Evolutionary conservation across 2,329 filamentous ascomycete genomes (phyloP).

Genomic region (Eurotiales sp.): DNA sequence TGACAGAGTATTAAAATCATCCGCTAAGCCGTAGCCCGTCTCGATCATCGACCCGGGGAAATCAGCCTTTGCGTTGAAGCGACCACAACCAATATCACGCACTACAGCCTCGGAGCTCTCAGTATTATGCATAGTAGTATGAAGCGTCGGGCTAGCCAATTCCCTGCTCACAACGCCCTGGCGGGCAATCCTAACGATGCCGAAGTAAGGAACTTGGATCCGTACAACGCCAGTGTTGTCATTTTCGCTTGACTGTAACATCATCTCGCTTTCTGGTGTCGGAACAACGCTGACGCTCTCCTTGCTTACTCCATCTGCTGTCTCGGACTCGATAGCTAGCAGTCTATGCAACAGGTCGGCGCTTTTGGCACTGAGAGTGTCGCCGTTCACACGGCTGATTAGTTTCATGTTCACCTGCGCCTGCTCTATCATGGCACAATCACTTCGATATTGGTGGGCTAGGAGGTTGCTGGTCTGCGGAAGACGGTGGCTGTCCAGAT

Average conservation of each 20-base stretch:
- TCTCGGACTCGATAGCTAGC: constrained; percentile 19
- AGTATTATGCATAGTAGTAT: neutral
- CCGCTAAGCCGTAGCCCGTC: no score
- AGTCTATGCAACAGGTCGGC: constrained; percentile 9
- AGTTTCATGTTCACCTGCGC: constrained; percentile 34
- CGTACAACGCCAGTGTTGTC: constrained; percentile 19
- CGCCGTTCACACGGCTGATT: constrained; percentile 13
- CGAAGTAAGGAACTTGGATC: constrained; percentile 46
- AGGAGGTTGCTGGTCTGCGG: constrained; percentile 18
- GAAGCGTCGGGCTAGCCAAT: neutral
- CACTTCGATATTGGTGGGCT: constrained; percentile 37
- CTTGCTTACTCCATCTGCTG: neutral
- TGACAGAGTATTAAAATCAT: no score
- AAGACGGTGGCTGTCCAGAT: constrained; percentile 21
- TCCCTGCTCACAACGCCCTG: neutral
- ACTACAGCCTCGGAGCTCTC: no score
- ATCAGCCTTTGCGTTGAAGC: no score
- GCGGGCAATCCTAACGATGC: constrained; percentile 36
- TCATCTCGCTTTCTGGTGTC: neutral
- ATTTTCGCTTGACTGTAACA: no score
- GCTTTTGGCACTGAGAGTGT: constrained; percentile 6
- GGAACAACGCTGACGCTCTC: neutral
- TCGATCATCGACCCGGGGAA: no score
- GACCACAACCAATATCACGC: no score
- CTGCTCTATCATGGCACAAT: constrained; percentile 41